These are phyloP conservation scores for Thelephora aurantiotincta DNA, from an alignment of 768 basidiomycete species.

Conservation along the genomic window DNA sequence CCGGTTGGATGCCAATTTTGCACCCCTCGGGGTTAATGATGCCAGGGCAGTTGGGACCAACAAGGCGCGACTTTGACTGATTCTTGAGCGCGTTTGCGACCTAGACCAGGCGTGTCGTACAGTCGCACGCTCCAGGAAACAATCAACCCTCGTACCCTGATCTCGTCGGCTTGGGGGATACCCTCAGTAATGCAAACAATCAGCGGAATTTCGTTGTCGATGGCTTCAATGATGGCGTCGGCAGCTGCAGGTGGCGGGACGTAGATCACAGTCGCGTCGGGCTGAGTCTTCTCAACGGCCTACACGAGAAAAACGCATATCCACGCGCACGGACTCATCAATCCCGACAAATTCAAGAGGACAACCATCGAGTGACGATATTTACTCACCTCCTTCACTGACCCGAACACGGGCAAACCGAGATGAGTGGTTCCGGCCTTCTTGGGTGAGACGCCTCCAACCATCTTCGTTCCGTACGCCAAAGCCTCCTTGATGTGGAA, in stretches of 20 bases:
- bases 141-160: slow-evolving; percentile 41
- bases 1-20: slow-evolving; percentile 99
- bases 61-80: slow-evolving; percentile 89
- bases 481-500: slow-evolving; percentile 93
- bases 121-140: neutral
- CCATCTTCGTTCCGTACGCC: slow-evolving; percentile 93
- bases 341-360: neutral
- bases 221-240: slow-evolving; percentile 96
- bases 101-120: slow-evolving; percentile 21
- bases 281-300: slow-evolving; percentile 78
- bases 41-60: slow-evolving; percentile 98
- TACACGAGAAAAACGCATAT: slow-evolving; percentile 16
- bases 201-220: slow-evolving; percentile 93
- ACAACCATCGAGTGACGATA: neutral
- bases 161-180: slow-evolving; percentile 95
- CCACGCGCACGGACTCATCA: neutral
- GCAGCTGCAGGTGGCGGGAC: slow-evolving; percentile 95
- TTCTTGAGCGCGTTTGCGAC: slow-evolving; percentile 88
- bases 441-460: slow-evolving; percentile 93
- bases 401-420: slow-evolving; percentile 88
- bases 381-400: slow-evolving; percentile 66
- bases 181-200: slow-evolving; percentile 99
- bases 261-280: slow-evolving; percentile 93
- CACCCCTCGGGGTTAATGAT: slow-evolving; percentile 95
- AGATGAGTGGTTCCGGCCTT: slow-evolving; percentile 95